Conservation (phyloP, 2,329 filamentous ascomycete genomes). For the Meredithiella fracta region DNA sequence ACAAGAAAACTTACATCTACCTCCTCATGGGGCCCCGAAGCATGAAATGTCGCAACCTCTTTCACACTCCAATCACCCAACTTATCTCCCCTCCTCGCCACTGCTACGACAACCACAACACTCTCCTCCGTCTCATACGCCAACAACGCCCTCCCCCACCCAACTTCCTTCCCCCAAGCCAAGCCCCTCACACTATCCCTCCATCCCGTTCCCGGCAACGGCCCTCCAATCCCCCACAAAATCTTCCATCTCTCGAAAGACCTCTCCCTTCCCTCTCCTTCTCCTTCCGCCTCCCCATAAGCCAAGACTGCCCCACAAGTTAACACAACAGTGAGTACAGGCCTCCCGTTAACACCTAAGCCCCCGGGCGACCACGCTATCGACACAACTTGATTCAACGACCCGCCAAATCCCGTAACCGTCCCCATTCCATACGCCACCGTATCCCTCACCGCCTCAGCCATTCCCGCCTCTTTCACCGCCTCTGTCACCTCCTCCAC, state of each 20-base stretch:
- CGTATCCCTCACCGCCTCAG: slow-evolving; percentile 20
- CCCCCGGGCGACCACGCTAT: slow-evolving; percentile 43
- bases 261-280: slow-evolving; percentile 20
- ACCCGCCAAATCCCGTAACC: slow-evolving; percentile 32
- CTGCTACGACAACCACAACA: slow-evolving; percentile 34
- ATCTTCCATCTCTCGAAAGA: slow-evolving; percentile 35
- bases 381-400: slow-evolving; percentile 37
- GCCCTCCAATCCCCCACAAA: slow-evolving; percentile 39
- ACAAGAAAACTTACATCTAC: slow-evolving; percentile 20
- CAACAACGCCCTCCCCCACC: slow-evolving; percentile 28
- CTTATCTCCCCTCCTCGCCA: slow-evolving; percentile 21
- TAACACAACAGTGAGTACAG: slow-evolving; percentile 34
- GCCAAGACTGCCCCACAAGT: slow-evolving; percentile 33
- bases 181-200: slow-evolving; percentile 33
- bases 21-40: slow-evolving; percentile 17
- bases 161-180: slow-evolving; percentile 33
- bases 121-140: slow-evolving; percentile 35
- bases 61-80: slow-evolving; percentile 30
- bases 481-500: slow-evolving; percentile 16
- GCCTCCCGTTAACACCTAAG: slow-evolving; percentile 36
- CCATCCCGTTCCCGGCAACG: slow-evolving; percentile 24
- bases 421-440: slow-evolving; percentile 30
- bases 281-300: slow-evolving; percentile 30
- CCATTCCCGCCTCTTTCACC: slow-evolving; percentile 16
- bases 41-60: slow-evolving; percentile 34